phyloP scores from a whole-genome alignment of 768 basidiomycete species.

The Dentipellis fragilis region DNA sequence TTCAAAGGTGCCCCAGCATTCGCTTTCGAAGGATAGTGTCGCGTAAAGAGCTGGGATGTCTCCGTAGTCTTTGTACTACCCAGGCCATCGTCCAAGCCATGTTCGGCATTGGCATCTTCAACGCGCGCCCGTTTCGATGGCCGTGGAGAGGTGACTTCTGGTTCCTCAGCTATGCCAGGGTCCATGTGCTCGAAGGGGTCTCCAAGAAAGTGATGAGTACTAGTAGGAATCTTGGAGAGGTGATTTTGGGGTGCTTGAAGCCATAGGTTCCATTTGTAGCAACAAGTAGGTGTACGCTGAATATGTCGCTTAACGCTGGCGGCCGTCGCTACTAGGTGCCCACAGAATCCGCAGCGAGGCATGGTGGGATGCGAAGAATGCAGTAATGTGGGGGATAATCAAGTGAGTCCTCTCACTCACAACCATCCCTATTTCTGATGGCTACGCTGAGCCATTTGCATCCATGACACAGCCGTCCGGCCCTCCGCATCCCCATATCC shows the following conservation, averaged over 20 bases:
- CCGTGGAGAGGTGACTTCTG: not conserved
- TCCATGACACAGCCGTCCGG: no score
- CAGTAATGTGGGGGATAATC: no score
- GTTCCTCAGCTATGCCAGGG: no score
- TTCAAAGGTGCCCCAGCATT: not conserved
- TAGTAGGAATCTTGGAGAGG: no score
- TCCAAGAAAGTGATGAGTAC: no score
- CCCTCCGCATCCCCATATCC: no score
- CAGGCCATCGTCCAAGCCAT: not conserved
- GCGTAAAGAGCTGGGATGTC: no score
- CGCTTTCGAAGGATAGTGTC: not conserved
- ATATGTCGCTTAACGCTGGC: not conserved
- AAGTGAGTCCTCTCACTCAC: no score
- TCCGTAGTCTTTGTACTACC: not conserved
- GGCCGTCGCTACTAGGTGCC: not conserved
- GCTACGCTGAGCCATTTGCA: no score
- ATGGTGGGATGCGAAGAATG: no score
- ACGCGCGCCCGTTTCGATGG: slow-evolving; percentile 5
- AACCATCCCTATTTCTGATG: no score
- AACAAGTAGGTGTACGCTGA: not conserved
- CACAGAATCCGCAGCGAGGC: not conserved
- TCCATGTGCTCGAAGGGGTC: no score
- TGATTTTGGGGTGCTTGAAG: not conserved
- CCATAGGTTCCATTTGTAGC: not conserved
- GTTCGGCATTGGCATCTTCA: slow-evolving; percentile 1